Evolutionary conservation across 768 basidiomycete genomes (phyloP).

Genomic region (Mycena indigotica): DNA sequence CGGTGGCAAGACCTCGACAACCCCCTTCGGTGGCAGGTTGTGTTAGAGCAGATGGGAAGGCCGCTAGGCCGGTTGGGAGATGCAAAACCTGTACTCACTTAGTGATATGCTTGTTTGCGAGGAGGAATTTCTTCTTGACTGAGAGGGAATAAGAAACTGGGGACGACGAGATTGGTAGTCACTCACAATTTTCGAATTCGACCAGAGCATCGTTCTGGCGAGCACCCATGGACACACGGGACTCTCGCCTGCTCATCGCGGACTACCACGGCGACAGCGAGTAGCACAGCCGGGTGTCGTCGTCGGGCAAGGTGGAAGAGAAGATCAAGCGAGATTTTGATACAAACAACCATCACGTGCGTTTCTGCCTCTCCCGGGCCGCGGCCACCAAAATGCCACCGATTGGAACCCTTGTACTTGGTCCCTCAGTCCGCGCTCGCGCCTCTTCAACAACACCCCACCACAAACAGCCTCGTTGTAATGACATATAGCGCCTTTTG

Average conservation of each 20-base stretch:
- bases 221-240: conserved; percentile 61
- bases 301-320: conserved; percentile 8
- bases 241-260: conserved; percentile 62
- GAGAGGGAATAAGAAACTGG: conserved; percentile 36
- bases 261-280: conserved; percentile 23
- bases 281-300: conserved; percentile 5
- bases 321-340: conserved; percentile 20
- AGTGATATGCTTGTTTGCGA: conserved; percentile 90
- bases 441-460: neutral
- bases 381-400: too few relatives aligned
- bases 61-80: neutral
- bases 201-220: conserved; percentile 79
- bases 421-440: neutral
- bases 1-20: conserved; percentile 6
- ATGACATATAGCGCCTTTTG: neutral
- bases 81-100: conserved; percentile 52
- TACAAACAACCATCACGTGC: conserved; percentile 17
- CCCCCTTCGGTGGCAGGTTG: neutral
- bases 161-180: conserved; percentile 19
- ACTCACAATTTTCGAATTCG: conserved; percentile 85
- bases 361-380: neutral
- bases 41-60: neutral
- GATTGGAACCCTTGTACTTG: too few relatives aligned
- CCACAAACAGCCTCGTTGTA: neutral
- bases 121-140: conserved; percentile 93